Percentiles rank a stretch among this genome's conserved stretches.
Conservation (phyloP, 805 yeast genomes). For the Pichia thaimueangensis region DNA sequence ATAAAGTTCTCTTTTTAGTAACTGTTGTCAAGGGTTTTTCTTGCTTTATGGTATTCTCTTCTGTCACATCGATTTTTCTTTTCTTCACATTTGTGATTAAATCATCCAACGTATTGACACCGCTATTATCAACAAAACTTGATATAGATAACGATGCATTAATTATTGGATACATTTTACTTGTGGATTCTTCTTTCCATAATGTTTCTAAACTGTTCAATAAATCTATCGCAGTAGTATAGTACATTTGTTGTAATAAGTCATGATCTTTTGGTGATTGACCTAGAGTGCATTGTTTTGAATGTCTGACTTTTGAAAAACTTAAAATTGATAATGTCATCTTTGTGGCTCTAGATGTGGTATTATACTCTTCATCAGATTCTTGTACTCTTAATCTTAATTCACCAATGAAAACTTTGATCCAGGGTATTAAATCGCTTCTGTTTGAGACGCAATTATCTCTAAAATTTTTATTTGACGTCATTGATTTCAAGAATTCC, state of each 20-base stretch:
- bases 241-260: constrained; percentile 28
- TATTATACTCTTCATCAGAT: constrained; percentile 55
- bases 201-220: constrained; percentile 12
- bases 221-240: constrained; percentile 18
- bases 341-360: constrained; percentile 48
- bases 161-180: constrained; percentile 39
- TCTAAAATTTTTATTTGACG: constrained; percentile 75
- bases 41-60: background rate
- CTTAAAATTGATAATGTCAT: constrained; percentile 36
- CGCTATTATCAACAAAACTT: constrained; percentile 36
- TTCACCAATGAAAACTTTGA: constrained; percentile 78
- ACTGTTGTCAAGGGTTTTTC: background rate
- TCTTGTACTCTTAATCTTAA: constrained; percentile 65
- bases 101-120: constrained; percentile 23
- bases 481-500: constrained; percentile 76
- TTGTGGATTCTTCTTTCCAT: constrained; percentile 20
- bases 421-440: constrained; percentile 68
- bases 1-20: background rate
- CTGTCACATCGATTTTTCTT: background rate
- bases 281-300: constrained; percentile 38
- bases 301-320: constrained; percentile 19
- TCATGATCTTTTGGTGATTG: constrained; percentile 32
- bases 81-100: constrained; percentile 14
- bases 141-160: constrained; percentile 47
- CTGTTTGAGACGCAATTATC: constrained; percentile 44